Evolutionary conservation across 371 early-diverging fungal species (phyloP), one percentile per base, ranked within the genome.

Genomic region (Mortierella sp.): DNA sequence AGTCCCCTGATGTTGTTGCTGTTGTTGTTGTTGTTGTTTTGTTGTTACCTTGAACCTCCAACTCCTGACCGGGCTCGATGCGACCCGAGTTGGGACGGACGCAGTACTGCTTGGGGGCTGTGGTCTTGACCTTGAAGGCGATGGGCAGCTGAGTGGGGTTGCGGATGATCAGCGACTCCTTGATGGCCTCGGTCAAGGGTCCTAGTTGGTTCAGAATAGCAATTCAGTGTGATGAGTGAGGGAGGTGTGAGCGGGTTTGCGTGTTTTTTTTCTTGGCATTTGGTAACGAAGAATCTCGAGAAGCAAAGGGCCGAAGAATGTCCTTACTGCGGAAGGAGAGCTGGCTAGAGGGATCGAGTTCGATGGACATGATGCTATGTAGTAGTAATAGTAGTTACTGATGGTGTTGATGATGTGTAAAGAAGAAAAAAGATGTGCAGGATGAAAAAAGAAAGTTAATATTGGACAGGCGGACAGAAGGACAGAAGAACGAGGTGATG

Each of bases 51-150:
- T 95, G 94, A 38, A 98, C 94, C 72, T 96, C 94, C 47, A 94
- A 88, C 34, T 92, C 80, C 44, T 90, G 88, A 54, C 94, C 92
- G 11, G 98, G 93, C 60, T 93, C 93, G 74, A 99, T 92, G 74
- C 93, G 89, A 19, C 98, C 98, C 26, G 96, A 92, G 90, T 98
- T 99, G 63, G 99, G 98, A 52, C 97, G 94, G 63, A 99, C 97
- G 84, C 96, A 97, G 89, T 98, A 99, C 84, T 97, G 96, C 88
- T 97, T 97, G 19, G 99, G 99, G 0, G 97, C 97, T 8, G 99
- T 98, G 2, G 99, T 98, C 88, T 98, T 98, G 84, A 99, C 96
- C 89, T 99, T 98, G 91, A 97, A 99, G 28, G 96, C 94, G 50
- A 95, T 89, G 0, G 96, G 91, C 31, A 90, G 87, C 79, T 90